Percentiles rank a stretch among this genome's conserved stretches.
Conservation (phyloP, 2,329 filamentous ascomycete species). For the Ophiostoma piceae region DNA sequence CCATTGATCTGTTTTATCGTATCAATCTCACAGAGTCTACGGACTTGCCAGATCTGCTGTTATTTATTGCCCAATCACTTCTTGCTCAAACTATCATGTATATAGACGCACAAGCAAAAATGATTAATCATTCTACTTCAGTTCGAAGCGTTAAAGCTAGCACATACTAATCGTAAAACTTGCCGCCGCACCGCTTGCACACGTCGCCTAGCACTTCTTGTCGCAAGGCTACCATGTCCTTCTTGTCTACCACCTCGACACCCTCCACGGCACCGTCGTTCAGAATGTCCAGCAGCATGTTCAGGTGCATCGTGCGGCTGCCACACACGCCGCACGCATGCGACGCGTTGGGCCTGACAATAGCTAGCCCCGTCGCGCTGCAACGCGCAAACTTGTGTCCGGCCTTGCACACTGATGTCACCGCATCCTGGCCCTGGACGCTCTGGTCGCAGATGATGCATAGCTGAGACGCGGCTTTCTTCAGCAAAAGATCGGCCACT, state of each 20-base stretch:
- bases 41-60: not conserved
- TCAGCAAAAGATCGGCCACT: constrained; percentile 29
- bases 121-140: not conserved
- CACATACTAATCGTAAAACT: constrained; percentile 33
- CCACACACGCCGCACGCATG: constrained; percentile 52
- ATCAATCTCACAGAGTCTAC: not conserved
- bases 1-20: not conserved
- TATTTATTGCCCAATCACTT: not conserved
- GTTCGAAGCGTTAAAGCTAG: not conserved
- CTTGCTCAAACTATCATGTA: not conserved
- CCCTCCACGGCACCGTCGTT: not conserved
- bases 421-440: constrained; percentile 6
- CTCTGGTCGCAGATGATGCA: constrained; percentile 46
- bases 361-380: constrained; percentile 49
- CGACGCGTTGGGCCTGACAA: constrained; percentile 50
- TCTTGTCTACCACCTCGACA: constrained; percentile 24
- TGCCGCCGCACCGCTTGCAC: constrained; percentile 36
- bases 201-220: constrained; percentile 29
- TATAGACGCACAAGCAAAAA: constrained; percentile 4
- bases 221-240: constrained; percentile 21
- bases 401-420: constrained; percentile 30
- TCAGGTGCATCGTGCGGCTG: constrained; percentile 44
- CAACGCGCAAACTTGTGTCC: constrained; percentile 47
- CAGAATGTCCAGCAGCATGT: constrained; percentile 38
- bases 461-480: constrained; percentile 30